Evolutionary conservation across 306 rosid species (phyloP).

Genomic region (Betula pendula): DNA sequence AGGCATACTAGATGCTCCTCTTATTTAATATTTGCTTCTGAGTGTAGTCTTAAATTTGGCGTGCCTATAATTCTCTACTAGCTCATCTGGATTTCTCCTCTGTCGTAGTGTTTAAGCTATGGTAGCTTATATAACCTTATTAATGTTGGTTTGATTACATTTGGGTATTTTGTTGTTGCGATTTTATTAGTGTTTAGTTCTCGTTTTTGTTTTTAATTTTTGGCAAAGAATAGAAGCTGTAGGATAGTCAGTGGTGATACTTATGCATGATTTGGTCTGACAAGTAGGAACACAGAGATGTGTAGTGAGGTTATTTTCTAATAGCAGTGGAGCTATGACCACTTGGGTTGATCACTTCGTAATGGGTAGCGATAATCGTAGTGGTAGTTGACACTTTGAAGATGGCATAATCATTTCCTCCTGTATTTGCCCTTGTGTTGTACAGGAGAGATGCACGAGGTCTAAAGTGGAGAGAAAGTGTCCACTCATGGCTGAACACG

Average conservation of each 20-base stretch:
- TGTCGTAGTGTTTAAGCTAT: constrained; percentile 63
- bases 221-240: constrained; percentile 24
- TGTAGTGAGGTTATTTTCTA: constrained; percentile 61
- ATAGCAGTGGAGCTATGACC: constrained; percentile 72
- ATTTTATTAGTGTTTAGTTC: constrained; percentile 27
- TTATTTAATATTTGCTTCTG: constrained; percentile 61
- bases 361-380: constrained; percentile 86
- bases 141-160: constrained; percentile 60
- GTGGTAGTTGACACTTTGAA: constrained; percentile 91
- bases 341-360: constrained; percentile 69
- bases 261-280: constrained; percentile 36
- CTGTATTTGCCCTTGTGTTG: constrained; percentile 99
- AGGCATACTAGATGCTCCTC: constrained; percentile 72
- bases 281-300: constrained; percentile 60
- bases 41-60: constrained; percentile 72
- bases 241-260: constrained; percentile 43
- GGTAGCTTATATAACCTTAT: constrained; percentile 48
- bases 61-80: constrained; percentile 61
- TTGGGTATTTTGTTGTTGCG: constrained; percentile 35
- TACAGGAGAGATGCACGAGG: constrained; percentile 91
- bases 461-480: constrained; percentile 79
- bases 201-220: neutral
- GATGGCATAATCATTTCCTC: constrained; percentile 99
- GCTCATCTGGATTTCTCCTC: constrained; percentile 52
- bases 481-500: constrained; percentile 86